Percentiles rank a stretch among this genome's conserved stretches.
Conservation (phyloP, 2,329 filamentous ascomycete genomes). For the Ampelomyces quisqualis region DNA sequence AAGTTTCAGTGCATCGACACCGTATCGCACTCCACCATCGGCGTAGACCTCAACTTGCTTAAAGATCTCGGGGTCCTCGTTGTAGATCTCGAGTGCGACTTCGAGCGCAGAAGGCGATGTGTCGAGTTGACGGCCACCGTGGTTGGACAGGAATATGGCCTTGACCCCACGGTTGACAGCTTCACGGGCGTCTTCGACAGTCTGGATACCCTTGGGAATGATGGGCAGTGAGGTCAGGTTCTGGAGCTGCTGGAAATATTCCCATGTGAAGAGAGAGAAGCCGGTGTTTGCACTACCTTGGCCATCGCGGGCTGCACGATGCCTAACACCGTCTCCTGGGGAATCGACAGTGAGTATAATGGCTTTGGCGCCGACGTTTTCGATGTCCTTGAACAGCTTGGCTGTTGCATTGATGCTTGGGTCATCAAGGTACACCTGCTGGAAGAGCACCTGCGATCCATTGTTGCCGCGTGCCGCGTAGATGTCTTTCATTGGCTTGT, state of each 20-base stretch:
- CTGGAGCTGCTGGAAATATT: conserved; percentile 37
- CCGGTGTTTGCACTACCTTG: conserved; percentile 34
- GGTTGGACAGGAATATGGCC: conserved; percentile 47
- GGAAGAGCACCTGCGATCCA: conserved; percentile 42
- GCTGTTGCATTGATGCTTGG: conserved; percentile 17
- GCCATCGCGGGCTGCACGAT: conserved; percentile 39
- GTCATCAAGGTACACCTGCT: conserved; percentile 43
- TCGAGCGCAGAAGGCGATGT: conserved; percentile 68
- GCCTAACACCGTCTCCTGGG: conserved; percentile 42
- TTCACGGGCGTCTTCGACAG: conserved; percentile 43
- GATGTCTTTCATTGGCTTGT: conserved; percentile 38
- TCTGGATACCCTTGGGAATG: conserved; percentile 46
- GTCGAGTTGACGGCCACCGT: conserved; percentile 47
- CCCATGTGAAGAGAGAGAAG: conserved; percentile 39
- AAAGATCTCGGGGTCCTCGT: conserved; percentile 47
- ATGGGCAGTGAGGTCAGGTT: conserved; percentile 44
- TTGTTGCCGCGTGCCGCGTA: conserved; percentile 24
- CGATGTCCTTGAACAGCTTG: conserved; percentile 34
- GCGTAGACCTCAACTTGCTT: conserved; percentile 44
- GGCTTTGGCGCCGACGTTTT: conserved; percentile 43
- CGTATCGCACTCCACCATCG: conserved; percentile 46
- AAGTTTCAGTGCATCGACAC: conserved; percentile 43
- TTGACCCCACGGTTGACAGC: conserved; percentile 41
- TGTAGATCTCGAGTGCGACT: conserved; percentile 74
- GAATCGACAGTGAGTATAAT: conserved; percentile 47